Percentiles rank a stretch among this genome's conserved stretches.
phyloP scores from a whole-genome alignment of 805 yeast species.

The Monosporozyma servazzii region DNA sequence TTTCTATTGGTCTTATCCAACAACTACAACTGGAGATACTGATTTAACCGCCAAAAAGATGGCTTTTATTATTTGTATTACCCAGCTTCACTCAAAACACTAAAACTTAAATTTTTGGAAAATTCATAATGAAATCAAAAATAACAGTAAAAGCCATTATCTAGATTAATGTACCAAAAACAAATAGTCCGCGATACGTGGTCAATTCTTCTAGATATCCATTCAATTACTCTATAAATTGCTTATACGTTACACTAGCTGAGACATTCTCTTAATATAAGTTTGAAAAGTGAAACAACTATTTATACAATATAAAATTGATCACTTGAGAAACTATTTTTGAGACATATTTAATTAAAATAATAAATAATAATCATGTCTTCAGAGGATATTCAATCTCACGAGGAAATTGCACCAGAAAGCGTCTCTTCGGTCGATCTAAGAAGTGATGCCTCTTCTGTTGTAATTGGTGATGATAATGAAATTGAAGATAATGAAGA shows the following conservation, averaged over 20 bases:
- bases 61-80: background rate
- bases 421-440: conserved; percentile 5
- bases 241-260: background rate
- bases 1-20: too few species aligned
- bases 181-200: background rate
- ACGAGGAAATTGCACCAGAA: conserved; percentile 2
- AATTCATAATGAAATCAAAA: background rate
- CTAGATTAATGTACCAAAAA: background rate
- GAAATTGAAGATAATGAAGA: background rate
- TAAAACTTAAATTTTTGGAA: background rate
- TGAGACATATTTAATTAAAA: background rate
- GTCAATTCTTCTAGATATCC: background rate
- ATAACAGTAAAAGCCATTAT: background rate
- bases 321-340: background rate
- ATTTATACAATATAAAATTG: background rate
- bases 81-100: background rate
- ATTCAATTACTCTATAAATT: background rate
- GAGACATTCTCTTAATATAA: background rate
- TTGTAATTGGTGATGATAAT: background rate
- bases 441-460: conserved; percentile 1
- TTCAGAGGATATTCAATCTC: conserved; percentile 2
- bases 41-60: background rate
- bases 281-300: background rate
- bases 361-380: conserved; percentile 4
- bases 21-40: background rate